These are phyloP conservation scores for Penicillium hordei DNA, from an alignment of 2,329 filamentous ascomycete genomes.

Conservation along the genomic window DNA sequence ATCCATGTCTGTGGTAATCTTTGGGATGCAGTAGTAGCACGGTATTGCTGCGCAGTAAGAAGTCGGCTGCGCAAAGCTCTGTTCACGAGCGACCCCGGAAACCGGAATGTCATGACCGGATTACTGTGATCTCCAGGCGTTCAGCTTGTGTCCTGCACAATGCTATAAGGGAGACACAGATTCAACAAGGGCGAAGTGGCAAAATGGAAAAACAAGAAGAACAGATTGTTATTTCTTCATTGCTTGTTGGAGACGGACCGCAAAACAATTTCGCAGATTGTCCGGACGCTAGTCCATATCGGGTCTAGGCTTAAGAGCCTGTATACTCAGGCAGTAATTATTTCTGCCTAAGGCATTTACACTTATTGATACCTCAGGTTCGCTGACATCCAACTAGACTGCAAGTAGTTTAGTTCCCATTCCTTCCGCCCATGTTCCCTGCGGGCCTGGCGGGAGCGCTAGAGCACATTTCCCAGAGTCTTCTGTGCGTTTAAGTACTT, in stretches of 20 bases:
- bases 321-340: not conserved
- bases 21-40: slow-evolving; percentile 1
- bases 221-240: slow-evolving; percentile 1
- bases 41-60: slow-evolving; percentile 11
- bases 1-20: not conserved
- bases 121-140: not conserved
- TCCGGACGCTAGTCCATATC: slow-evolving; percentile 9
- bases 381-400: not conserved
- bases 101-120: slow-evolving; percentile 18
- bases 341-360: not conserved
- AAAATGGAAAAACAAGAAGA: not conserved
- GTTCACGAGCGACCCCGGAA: slow-evolving; percentile 19
- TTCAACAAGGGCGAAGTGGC: not conserved
- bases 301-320: slow-evolving; percentile 6
- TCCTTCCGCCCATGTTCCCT: slow-evolving; percentile 6
- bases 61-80: slow-evolving; percentile 25
- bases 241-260: not conserved
- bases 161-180: not conserved
- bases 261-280: slow-evolving; percentile 17
- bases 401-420: slow-evolving; percentile 9
- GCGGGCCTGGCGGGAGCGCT: slow-evolving; percentile 10
- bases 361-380: not conserved
- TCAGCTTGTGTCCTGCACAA: slow-evolving; percentile 4
- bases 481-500: slow-evolving; percentile 9
- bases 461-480: slow-evolving; percentile 7